Percentiles rank a stretch among this genome's conserved stretches.
phyloP scores from a whole-genome alignment of 192 early-diverging fungal genomes.

The Bifiguratus adelaidae region DNA sequence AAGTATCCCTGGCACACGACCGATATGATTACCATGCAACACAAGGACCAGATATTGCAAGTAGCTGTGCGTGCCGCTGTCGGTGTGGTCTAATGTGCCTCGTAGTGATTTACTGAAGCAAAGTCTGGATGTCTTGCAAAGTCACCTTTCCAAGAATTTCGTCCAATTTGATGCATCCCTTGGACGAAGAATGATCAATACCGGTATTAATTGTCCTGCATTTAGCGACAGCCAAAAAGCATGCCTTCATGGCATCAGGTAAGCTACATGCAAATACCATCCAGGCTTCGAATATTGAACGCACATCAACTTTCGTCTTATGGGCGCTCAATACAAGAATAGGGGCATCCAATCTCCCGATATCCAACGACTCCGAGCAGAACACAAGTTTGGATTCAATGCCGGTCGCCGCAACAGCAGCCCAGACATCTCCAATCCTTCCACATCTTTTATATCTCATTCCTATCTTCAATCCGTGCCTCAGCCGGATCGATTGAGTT shows the following conservation, averaged over 20 bases:
- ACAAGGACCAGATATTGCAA: conserved; percentile 58
- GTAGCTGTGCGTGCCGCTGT: not conserved
- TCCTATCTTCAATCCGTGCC: too few relatives aligned
- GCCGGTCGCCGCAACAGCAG: too few relatives aligned
- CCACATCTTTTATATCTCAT: too few relatives aligned
- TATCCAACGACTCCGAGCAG: too few relatives aligned
- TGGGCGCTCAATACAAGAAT: too few relatives aligned
- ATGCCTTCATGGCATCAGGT: conserved; percentile 29
- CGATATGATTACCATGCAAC: conserved; percentile 42
- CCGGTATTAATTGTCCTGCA: conserved; percentile 53
- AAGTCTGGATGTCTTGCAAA: conserved; percentile 42
- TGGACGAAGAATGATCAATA: conserved; percentile 39
- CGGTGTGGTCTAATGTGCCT: not conserved
- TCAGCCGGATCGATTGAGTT: too few relatives aligned
- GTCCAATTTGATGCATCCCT: conserved; percentile 45
- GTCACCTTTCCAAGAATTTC: conserved; percentile 44
- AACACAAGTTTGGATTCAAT: too few relatives aligned
- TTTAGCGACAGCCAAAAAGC: conserved; percentile 71
- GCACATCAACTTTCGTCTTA: not conserved
- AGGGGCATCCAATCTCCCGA: too few relatives aligned
- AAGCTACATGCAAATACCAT: conserved; percentile 4
- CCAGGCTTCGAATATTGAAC: not conserved
- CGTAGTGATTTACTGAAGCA: not conserved
- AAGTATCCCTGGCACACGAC: conserved; percentile 71
- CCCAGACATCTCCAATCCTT: too few relatives aligned